Conservation (phyloP, 2,329 filamentous ascomycete genomes). For the Kalmusia sp. region DNA sequence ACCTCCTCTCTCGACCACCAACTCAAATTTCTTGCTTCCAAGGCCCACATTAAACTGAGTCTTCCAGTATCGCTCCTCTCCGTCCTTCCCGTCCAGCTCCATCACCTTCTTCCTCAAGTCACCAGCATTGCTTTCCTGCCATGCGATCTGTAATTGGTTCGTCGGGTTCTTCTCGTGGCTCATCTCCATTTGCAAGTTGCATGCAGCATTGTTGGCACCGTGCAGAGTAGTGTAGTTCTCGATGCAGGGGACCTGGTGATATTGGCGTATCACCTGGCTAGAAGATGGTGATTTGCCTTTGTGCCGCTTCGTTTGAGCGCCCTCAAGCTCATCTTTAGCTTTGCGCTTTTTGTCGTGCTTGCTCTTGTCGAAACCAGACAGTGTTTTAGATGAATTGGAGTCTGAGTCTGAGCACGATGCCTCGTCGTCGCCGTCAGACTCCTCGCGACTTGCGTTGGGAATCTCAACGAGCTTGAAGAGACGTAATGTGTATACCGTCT, state of each 20-base stretch:
- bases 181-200: conserved; percentile 31
- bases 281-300: not conserved
- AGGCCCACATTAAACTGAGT: conserved; percentile 29
- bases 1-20: conserved; percentile 26
- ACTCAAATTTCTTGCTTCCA: conserved; percentile 26
- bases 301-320: not conserved
- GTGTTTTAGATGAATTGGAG: not conserved
- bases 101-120: conserved; percentile 22
- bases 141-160: conserved; percentile 17
- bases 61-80: conserved; percentile 25
- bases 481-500: conserved; percentile 29
- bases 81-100: conserved; percentile 9
- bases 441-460: not conserved
- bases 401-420: not conserved
- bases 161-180: conserved; percentile 22
- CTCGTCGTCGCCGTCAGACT: not conserved
- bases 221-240: conserved; percentile 31
- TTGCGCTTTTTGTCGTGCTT: conserved; percentile 7
- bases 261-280: conserved; percentile 6
- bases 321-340: not conserved
- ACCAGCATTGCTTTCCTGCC: conserved; percentile 21
- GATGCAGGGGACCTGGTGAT: conserved; percentile 16
- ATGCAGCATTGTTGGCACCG: conserved; percentile 35
- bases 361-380: not conserved
- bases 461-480: conserved; percentile 24